These are phyloP conservation scores for Colletotrichum sp. DNA, from an alignment of 2,329 filamentous ascomycete species.

Conservation along the genomic window DNA sequence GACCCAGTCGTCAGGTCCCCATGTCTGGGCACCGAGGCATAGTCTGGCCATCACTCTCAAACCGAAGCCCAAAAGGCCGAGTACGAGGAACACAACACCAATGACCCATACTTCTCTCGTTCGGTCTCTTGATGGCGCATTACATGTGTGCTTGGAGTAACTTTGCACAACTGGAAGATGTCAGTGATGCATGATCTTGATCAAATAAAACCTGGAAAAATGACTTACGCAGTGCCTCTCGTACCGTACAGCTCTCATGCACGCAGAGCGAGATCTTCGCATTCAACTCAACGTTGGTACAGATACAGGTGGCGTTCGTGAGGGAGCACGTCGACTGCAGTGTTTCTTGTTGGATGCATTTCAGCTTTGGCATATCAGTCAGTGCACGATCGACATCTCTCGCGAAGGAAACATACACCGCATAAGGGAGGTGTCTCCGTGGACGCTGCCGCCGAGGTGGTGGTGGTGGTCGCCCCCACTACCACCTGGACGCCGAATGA, in stretches of 20 bases:
- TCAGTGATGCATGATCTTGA: neutral
- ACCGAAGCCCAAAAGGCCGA: slow-evolving; percentile 33
- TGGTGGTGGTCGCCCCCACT: slow-evolving; percentile 1
- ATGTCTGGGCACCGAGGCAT: slow-evolving; percentile 27
- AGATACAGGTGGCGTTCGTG: slow-evolving; percentile 25
- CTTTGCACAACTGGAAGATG: neutral
- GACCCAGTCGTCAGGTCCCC: slow-evolving; percentile 45
- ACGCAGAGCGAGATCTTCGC: slow-evolving; percentile 24
- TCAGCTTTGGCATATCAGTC: slow-evolving; percentile 17
- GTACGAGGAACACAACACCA: slow-evolving; percentile 28
- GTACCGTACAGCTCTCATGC: slow-evolving; percentile 21
- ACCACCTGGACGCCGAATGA: neutral
- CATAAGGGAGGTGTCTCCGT: slow-evolving; percentile 20
- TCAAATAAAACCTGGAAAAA: too few relatives aligned
- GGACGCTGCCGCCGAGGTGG: neutral
- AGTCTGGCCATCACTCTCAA: slow-evolving; percentile 33
- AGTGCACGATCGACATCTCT: neutral
- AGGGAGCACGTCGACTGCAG: slow-evolving; percentile 11
- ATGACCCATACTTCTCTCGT: slow-evolving; percentile 28
- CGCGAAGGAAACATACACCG: slow-evolving; percentile 18
- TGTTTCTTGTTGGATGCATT: slow-evolving; percentile 23
- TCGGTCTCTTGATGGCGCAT: slow-evolving; percentile 29
- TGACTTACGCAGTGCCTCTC: slow-evolving; percentile 16
- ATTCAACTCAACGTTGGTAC: slow-evolving; percentile 26
- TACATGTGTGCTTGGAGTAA: slow-evolving; percentile 31